These are phyloP conservation scores for Melastoma malabathricum DNA, from an alignment of 345 rosid genomes.

Conservation along the genomic window DNA sequence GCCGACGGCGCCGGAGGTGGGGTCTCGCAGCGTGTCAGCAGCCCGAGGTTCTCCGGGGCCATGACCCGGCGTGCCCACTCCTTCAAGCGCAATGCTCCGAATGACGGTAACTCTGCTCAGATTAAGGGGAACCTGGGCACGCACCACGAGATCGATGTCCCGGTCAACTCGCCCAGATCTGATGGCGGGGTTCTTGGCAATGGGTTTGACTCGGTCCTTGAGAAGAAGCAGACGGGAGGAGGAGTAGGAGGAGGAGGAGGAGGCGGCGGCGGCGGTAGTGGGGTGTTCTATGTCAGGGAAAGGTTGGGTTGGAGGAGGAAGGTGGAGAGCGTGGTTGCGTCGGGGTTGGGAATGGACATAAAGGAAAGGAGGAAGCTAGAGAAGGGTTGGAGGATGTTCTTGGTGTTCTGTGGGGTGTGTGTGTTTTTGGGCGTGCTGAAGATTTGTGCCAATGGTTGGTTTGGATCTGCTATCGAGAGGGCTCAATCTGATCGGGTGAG, in stretches of 20 bases:
- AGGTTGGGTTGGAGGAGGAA: conserved; percentile 37
- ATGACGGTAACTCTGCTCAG: conserved; percentile 3
- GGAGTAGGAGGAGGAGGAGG: no score
- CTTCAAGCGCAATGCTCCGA: conserved; percentile 49
- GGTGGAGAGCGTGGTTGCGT: conserved; percentile 42
- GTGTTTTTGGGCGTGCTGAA: conserved; percentile 76
- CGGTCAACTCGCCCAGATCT: conserved; percentile 62
- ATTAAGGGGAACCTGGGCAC: conserved; percentile 10
- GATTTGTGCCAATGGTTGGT: conserved; percentile 84
- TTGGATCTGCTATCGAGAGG: conserved; percentile 71
- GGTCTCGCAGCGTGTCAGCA: conserved; percentile 57
- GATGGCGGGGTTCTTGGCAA: conserved; percentile 24
- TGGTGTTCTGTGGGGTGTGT: conserved; percentile 62
- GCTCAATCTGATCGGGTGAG: conserved; percentile 40
- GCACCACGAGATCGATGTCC: conserved; percentile 73
- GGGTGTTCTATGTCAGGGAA: conserved; percentile 15
- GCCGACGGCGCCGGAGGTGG: conserved; percentile 46
- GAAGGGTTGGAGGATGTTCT: conserved; percentile 58
- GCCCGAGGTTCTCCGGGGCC: conserved; percentile 81
- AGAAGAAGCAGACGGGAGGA: conserved; percentile 22
- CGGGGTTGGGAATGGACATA: conserved; percentile 47
- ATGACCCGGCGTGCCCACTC: conserved; percentile 88
- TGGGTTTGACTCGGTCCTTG: conserved; percentile 23
- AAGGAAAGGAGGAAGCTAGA: conserved; percentile 68
- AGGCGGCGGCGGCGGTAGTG: conserved; percentile 1